Evolutionary conservation across 1,139 yeast genomes (phyloP).

Genomic region (Suhomyces yuchorum): DNA sequence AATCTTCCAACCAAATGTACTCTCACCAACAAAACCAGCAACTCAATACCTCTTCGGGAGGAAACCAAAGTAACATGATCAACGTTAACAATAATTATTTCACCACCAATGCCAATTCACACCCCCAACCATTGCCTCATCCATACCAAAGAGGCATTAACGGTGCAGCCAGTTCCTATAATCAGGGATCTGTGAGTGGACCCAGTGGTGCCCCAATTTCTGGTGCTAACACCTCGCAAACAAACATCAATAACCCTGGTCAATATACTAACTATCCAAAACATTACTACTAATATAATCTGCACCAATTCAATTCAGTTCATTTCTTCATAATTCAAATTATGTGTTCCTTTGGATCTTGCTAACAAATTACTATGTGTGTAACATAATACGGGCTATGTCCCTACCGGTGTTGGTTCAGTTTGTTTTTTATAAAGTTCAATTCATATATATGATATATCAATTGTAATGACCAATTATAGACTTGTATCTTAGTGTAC

Average conservation of each 20-base stretch:
- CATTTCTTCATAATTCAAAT: constrained; percentile 3
- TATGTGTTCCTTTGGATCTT: constrained; percentile 2
- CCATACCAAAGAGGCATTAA: constrained; percentile 16
- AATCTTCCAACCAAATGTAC: background rate
- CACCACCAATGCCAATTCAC: constrained; percentile 14
- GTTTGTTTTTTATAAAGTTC: constrained; percentile 6
- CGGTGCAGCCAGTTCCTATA: constrained; percentile 5
- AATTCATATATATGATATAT: background rate
- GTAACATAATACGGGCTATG: constrained; percentile 5
- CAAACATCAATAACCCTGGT: constrained; percentile 8
- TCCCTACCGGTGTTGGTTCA: constrained; percentile 8
- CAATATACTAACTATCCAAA: constrained; percentile 18
- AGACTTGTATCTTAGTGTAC: background rate
- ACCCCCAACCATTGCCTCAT: constrained; percentile 17
- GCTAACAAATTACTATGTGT: constrained; percentile 3
- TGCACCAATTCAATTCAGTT: constrained; percentile 6
- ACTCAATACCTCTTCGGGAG: background rate
- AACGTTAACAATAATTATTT: constrained; percentile 11
- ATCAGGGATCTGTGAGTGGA: constrained; percentile 6
- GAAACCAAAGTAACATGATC: constrained; percentile 1
- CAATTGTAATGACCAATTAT: background rate
- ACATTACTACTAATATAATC: constrained; percentile 16
- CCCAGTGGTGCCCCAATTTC: constrained; percentile 9
- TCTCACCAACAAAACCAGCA: background rate
- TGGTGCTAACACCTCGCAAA: constrained; percentile 7